Percentiles rank a stretch among this genome's conserved stretches.
Conservation (phyloP, 2,329 filamentous ascomycete genomes). For the Tolypocladium inflatum region DNA sequence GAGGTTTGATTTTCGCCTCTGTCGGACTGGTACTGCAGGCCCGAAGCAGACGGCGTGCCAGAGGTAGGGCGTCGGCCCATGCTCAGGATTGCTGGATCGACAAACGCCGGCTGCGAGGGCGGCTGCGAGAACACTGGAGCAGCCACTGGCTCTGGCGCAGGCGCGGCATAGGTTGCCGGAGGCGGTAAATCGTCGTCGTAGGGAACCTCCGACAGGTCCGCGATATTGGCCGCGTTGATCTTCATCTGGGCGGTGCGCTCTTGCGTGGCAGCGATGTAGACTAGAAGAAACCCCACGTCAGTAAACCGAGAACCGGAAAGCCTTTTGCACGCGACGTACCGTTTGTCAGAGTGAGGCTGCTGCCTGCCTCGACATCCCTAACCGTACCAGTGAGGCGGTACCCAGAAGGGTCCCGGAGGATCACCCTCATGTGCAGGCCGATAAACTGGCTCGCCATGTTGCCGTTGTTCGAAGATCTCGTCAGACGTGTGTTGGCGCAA, state of each 20-base stretch:
- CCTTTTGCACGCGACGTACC: slow-evolving; percentile 37
- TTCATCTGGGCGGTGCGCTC: slow-evolving; percentile 31
- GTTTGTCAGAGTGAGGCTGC: slow-evolving; percentile 61
- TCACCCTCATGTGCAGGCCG: slow-evolving; percentile 67
- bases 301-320: neutral
- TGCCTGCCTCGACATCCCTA: slow-evolving; percentile 54
- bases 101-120: slow-evolving; percentile 39
- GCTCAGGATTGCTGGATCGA: slow-evolving; percentile 78
- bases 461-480: neutral
- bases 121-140: slow-evolving; percentile 17
- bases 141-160: slow-evolving; percentile 13
- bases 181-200: slow-evolving; percentile 13
- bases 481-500: neutral
- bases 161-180: slow-evolving; percentile 16
- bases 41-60: slow-evolving; percentile 14
- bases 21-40: slow-evolving; percentile 3
- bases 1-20: neutral
- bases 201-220: slow-evolving; percentile 32
- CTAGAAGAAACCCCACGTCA: slow-evolving; percentile 11
- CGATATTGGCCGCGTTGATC: slow-evolving; percentile 35
- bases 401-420: slow-evolving; percentile 55
- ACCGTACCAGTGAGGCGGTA: slow-evolving; percentile 62
- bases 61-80: slow-evolving; percentile 37
- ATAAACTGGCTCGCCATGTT: slow-evolving; percentile 55
- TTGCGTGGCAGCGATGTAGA: slow-evolving; percentile 32